Conservation (phyloP, 768 basidiomycete genomes). For the Lentinula sp. region DNA sequence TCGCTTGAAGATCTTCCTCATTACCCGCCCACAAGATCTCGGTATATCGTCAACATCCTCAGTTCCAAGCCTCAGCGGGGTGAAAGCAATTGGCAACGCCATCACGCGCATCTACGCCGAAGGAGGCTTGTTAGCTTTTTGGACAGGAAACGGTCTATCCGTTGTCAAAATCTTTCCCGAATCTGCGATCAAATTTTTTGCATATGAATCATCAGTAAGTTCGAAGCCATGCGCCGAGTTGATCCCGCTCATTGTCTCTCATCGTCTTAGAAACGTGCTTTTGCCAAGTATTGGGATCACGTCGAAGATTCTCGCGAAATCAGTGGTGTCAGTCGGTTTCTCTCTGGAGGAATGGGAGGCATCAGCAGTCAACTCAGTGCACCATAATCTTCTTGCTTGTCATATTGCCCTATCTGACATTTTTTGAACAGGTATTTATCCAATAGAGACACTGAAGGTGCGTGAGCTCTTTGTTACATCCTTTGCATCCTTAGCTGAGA, state of each 20-base stretch:
- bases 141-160: slow-evolving; percentile 96
- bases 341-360: slow-evolving; percentile 96
- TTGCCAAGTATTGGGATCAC: slow-evolving; percentile 86
- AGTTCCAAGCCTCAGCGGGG: slow-evolving; percentile 41
- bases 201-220: slow-evolving; percentile 89
- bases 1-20: slow-evolving; percentile 92
- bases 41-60: slow-evolving; percentile 43
- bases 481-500: neutral
- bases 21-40: slow-evolving; percentile 78
- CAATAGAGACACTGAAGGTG: slow-evolving; percentile 93
- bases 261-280: slow-evolving; percentile 75
- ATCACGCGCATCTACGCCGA: slow-evolving; percentile 80
- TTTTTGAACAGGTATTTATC: slow-evolving; percentile 74
- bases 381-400: slow-evolving; percentile 19
- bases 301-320: slow-evolving; percentile 88
- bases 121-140: slow-evolving; percentile 86
- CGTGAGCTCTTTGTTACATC: neutral
- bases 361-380: slow-evolving; percentile 84
- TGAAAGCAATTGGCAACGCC: slow-evolving; percentile 65
- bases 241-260: slow-evolving; percentile 5
- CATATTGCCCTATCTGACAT: slow-evolving; percentile 11
- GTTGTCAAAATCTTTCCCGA: slow-evolving; percentile 96
- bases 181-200: slow-evolving; percentile 96
- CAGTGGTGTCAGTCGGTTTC: slow-evolving; percentile 86
- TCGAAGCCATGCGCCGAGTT: slow-evolving; percentile 5